Evolutionary conservation across 805 yeast species (phyloP).

Genomic region (Hanseniaspora pseudoguilliermondii): DNA sequence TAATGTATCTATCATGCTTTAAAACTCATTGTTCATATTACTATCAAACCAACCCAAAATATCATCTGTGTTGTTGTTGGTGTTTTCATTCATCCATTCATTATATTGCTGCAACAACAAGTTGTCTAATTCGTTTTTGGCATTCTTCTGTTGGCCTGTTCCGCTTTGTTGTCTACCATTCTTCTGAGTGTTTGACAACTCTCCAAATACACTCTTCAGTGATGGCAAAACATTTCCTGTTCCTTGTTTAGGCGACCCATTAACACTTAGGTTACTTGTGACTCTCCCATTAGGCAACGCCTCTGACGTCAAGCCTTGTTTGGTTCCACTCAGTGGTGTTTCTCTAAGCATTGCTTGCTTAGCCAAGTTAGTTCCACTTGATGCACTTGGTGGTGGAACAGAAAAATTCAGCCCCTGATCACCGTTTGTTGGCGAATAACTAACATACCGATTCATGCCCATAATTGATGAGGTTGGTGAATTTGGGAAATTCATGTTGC

Average conservation of each 20-base stretch:
- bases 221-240: not conserved
- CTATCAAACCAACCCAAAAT: constrained; percentile 89
- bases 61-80: constrained; percentile 43
- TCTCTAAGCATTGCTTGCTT: not conserved
- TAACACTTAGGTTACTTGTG: not conserved
- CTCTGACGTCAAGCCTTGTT: not conserved
- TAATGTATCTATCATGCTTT: constrained; percentile 5
- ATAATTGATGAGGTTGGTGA: constrained; percentile 1
- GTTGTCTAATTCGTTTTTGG: constrained; percentile 31
- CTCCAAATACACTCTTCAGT: not conserved
- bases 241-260: not conserved
- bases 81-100: constrained; percentile 70
- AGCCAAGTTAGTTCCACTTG: not conserved
- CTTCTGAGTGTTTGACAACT: not conserved
- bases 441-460: not conserved
- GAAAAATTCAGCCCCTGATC: not conserved
- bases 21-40: constrained; percentile 55
- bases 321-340: not conserved
- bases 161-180: constrained; percentile 2
- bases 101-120: constrained; percentile 72
- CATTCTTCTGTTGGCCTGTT: constrained; percentile 13
- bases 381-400: not conserved
- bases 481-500: not conserved
- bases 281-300: constrained; percentile 1
- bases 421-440: not conserved